Evolutionary conservation across 495 filamentous ascomycete species (phyloP).

Genomic region (Viridothelium virens): DNA sequence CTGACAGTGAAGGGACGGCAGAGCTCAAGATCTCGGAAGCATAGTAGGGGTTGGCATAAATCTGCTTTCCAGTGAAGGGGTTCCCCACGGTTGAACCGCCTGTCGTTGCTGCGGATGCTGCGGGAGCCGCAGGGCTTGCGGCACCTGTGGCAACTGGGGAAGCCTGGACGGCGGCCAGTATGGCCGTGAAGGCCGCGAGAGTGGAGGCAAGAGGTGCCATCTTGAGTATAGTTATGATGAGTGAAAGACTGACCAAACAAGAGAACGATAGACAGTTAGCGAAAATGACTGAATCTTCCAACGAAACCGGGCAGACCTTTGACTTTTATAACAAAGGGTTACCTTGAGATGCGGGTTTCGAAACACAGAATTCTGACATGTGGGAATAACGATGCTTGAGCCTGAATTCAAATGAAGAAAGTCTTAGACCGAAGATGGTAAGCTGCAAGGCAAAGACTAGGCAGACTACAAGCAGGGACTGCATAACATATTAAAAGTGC

Average conservation of each 20-base stretch:
- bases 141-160: constrained; percentile 2
- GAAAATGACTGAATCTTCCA: background rate
- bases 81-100: constrained; percentile 34
- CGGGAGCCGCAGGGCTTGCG: background rate
- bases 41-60: constrained; percentile 53
- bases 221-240: background rate
- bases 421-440: background rate
- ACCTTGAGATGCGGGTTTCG: background rate
- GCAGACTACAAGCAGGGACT: background rate
- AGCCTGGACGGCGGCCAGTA: constrained; percentile 1
- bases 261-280: background rate
- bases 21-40: constrained; percentile 46
- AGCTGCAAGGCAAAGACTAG: background rate
- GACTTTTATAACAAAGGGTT: constrained; percentile 1
- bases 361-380: background rate
- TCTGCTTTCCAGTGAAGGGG: constrained; percentile 45
- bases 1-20: constrained; percentile 32
- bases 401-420: background rate
- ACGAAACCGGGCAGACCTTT: background rate
- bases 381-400: background rate
- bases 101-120: background rate
- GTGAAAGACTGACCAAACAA: background rate
- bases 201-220: constrained; percentile 1
- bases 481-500: background rate
- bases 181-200: constrained; percentile 2